Conservation (phyloP, 441 rosid genomes). For the Breynia disticha region DNA sequence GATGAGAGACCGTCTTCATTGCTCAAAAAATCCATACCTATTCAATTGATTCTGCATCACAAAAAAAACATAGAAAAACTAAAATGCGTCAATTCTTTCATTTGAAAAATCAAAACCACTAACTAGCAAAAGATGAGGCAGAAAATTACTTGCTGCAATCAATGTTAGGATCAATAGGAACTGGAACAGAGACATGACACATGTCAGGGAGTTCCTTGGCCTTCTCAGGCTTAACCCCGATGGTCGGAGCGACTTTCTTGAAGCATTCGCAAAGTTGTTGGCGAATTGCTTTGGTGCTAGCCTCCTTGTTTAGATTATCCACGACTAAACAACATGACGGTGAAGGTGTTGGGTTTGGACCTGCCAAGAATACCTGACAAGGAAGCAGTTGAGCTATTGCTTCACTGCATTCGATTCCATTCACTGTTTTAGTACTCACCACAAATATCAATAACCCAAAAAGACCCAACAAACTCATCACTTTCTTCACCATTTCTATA, state of each 20-base stretch:
- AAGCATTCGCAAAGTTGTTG: conserved; percentile 11
- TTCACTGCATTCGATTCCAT: conserved; percentile 2
- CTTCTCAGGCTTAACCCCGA: conserved; percentile 1
- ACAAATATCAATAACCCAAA: neutral
- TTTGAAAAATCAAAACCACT: no score
- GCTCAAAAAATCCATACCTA: no score
- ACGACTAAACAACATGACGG: conserved; percentile 9
- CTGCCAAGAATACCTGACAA: conserved; percentile 8
- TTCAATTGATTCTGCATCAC: no score
- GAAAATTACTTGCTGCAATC: conserved; percentile 19
- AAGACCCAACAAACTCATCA: neutral
- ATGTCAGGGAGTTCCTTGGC: conserved; percentile 15
- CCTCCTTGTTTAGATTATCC: conserved; percentile 2
- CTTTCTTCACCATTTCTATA: no score
- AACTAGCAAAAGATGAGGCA: no score
- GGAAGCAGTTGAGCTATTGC: conserved; percentile 5
- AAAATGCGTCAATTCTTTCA: no score
- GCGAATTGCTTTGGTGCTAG: conserved; percentile 11
- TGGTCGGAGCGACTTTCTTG: conserved; percentile 2
- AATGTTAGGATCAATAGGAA: conserved; percentile 12
- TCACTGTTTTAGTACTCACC: conserved; percentile 2
- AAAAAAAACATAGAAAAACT: no score
- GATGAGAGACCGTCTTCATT: no score
- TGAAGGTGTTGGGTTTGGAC: neutral
- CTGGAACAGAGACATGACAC: conserved; percentile 15